Conservation (phyloP, 2,329 filamentous ascomycete species). For the Colletotrichum limetticola region DNA sequence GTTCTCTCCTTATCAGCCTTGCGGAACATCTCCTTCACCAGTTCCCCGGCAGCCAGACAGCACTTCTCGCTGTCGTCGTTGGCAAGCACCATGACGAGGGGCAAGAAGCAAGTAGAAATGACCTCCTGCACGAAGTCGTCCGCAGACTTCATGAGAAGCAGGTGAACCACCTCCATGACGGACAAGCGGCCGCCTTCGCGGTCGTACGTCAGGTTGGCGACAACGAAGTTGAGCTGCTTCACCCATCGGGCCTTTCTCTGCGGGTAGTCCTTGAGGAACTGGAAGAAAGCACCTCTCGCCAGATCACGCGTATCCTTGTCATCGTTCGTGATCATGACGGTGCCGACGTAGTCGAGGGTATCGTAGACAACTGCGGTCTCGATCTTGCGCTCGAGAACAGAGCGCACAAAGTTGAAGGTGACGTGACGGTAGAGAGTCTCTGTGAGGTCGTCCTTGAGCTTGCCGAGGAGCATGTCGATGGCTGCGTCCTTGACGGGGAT, state of each 20-base stretch:
- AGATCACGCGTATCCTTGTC: constrained; percentile 88
- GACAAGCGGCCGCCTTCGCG: constrained; percentile 89
- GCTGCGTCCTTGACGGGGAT: constrained; percentile 83
- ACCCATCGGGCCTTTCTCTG: constrained; percentile 90
- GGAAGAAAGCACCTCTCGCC: constrained; percentile 89
- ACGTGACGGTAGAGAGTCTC: constrained; percentile 92
- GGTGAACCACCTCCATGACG: constrained; percentile 90
- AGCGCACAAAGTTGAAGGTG: constrained; percentile 93
- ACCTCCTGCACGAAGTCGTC: constrained; percentile 86
- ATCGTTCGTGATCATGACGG: constrained; percentile 96
- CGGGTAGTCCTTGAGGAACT: constrained; percentile 94
- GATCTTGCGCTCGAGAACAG: constrained; percentile 85
- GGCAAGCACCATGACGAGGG: constrained; percentile 83
- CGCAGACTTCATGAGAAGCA: constrained; percentile 86
- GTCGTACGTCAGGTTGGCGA: constrained; percentile 91
- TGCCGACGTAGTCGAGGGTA: constrained; percentile 86
- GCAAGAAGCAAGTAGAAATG: constrained; percentile 83
- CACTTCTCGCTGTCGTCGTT: constrained; percentile 92
- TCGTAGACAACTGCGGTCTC: constrained; percentile 92
- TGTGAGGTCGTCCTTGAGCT: constrained; percentile 88
- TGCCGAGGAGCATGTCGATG: constrained; percentile 83
- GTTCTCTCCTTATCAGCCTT: constrained; percentile 79
- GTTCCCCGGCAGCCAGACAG: constrained; percentile 80
- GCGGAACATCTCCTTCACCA: constrained; percentile 84
- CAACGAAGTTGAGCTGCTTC: constrained; percentile 88